These are phyloP conservation scores for Entomortierella chlamydospora DNA, from an alignment of 192 early-diverging fungal genomes.

Conservation along the genomic window DNA sequence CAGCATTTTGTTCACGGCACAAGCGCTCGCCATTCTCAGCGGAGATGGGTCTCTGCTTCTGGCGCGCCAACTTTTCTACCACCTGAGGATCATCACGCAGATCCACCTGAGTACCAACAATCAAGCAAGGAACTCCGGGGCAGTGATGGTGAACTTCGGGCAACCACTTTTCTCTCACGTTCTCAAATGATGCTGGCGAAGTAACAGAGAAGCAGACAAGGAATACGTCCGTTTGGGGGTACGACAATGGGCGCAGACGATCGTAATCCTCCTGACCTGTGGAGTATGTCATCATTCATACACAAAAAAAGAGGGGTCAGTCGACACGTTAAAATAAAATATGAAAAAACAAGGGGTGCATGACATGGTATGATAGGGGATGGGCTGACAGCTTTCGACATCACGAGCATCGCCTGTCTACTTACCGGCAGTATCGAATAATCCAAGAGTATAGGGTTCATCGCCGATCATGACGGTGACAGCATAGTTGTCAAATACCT, in stretches of 20 bases:
- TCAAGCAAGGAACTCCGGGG: conserved; percentile 93
- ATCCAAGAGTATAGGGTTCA: conserved; percentile 93
- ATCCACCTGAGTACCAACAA: conserved; percentile 94
- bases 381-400: background rate
- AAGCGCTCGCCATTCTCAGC: conserved; percentile 85
- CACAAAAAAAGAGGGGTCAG: conserved; percentile 8
- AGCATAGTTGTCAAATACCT: conserved; percentile 98
- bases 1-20: conserved; percentile 83
- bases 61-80: conserved; percentile 81
- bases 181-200: conserved; percentile 93
- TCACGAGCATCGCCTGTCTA: background rate
- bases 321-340: background rate
- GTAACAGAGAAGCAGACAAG: conserved; percentile 94
- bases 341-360: conserved; percentile 11
- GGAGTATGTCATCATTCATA: conserved; percentile 10
- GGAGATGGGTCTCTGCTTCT: conserved; percentile 85
- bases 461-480: conserved; percentile 98
- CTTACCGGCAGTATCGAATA: conserved; percentile 93
- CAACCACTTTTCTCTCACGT: conserved; percentile 97
- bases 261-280: conserved; percentile 96
- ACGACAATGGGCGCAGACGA: conserved; percentile 91
- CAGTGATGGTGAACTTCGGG: conserved; percentile 97
- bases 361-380: conserved; percentile 7
- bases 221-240: conserved; percentile 96
- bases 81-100: conserved; percentile 83